Conservation (phyloP, 2,329 filamentous ascomycete species). For the Chrysosporium queenslandicum region DNA sequence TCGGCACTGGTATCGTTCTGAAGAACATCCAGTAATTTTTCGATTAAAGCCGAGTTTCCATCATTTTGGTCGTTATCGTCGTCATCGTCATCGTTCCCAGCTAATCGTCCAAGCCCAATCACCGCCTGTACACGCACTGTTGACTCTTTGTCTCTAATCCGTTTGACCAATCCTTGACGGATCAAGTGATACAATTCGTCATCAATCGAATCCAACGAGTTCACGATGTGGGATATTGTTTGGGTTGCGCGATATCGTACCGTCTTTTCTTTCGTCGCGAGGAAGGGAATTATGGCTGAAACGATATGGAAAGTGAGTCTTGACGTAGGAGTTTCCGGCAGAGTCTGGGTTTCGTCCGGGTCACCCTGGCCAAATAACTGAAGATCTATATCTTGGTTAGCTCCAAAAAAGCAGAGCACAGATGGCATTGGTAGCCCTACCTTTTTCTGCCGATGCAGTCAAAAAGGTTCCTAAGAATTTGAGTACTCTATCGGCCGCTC, state of each 20-base stretch:
- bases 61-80: conserved; percentile 61
- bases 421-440: conserved; percentile 23
- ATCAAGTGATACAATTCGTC: conserved; percentile 81
- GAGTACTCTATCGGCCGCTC: conserved; percentile 73
- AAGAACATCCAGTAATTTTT: conserved; percentile 75
- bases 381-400: conserved; percentile 45
- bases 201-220: conserved; percentile 83
- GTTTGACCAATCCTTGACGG: conserved; percentile 66
- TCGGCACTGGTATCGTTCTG: conserved; percentile 93
- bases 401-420: neutral
- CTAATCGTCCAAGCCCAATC: conserved; percentile 74
- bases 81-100: conserved; percentile 58
- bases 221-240: conserved; percentile 80
- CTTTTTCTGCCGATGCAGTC: conserved; percentile 54
- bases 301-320: conserved; percentile 68
- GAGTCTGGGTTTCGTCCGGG: conserved; percentile 57
- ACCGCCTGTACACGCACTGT: conserved; percentile 89
- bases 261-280: conserved; percentile 81
- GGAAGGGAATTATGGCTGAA: conserved; percentile 60
- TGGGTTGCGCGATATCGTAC: conserved; percentile 85
- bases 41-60: conserved; percentile 57
- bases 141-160: conserved; percentile 87
- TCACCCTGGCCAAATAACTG: conserved; percentile 53
- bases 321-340: conserved; percentile 74
- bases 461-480: conserved; percentile 84